Evolutionary conservation across 345 rosid species (phyloP).

Genomic region (Erodium maritimum): DNA sequence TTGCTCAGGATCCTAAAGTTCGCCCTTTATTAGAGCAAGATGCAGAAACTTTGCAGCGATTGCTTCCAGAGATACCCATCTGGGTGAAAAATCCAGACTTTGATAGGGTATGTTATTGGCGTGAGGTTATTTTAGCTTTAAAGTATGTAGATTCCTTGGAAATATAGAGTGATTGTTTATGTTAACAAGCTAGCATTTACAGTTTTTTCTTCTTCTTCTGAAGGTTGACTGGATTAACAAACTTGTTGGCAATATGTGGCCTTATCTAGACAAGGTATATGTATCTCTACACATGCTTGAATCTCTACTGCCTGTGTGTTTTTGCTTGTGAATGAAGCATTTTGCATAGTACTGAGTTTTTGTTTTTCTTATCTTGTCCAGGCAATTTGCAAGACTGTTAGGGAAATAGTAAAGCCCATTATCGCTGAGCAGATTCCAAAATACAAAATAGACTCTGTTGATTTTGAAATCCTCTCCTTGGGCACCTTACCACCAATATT

Average conservation of each 20-base stretch:
- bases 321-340: slow-evolving; percentile 4
- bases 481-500: slow-evolving; percentile 84
- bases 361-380: slow-evolving; percentile 16
- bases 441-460: slow-evolving; percentile 80
- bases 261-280: slow-evolving; percentile 70
- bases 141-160: background rate
- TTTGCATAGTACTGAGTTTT: slow-evolving; percentile 9
- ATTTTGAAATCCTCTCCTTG: slow-evolving; percentile 72
- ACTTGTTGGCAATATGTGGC: slow-evolving; percentile 77
- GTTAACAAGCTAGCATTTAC: slow-evolving; percentile 5
- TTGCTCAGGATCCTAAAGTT: slow-evolving; percentile 55
- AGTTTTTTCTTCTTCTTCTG: slow-evolving; percentile 11
- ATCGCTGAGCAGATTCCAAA: slow-evolving; percentile 88
- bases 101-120: slow-evolving; percentile 57
- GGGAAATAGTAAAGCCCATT: slow-evolving; percentile 60
- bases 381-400: slow-evolving; percentile 75
- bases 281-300: background rate
- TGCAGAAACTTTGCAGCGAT: slow-evolving; percentile 40
- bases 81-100: slow-evolving; percentile 99
- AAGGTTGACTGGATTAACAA: slow-evolving; percentile 95
- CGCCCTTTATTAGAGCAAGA: slow-evolving; percentile 76
- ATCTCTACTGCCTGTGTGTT: slow-evolving; percentile 2
- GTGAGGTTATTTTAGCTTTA: slow-evolving; percentile 1
- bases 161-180: background rate
- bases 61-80: slow-evolving; percentile 77